phyloP scores from a whole-genome alignment of 305 asterid species.

The Fraxinus albicans region DNA sequence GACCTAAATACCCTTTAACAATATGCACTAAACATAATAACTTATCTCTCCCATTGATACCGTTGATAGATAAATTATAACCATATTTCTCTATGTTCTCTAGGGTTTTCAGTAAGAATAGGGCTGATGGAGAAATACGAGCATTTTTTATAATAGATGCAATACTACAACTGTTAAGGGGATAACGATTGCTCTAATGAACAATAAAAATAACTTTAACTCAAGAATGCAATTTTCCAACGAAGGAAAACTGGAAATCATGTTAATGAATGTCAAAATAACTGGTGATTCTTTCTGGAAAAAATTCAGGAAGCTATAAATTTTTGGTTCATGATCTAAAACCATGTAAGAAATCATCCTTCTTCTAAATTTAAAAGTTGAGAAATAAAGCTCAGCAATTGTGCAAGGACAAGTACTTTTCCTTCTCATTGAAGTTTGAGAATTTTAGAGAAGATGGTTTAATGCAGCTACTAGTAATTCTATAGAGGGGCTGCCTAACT shows the following conservation, averaged over 20 bases:
- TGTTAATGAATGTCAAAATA: not conserved
- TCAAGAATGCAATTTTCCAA: not conserved
- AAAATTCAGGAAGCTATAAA: not conserved
- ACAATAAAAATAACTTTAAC: not conserved
- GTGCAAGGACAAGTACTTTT: not conserved
- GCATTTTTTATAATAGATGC: too few relatives aligned
- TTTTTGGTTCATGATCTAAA: not conserved
- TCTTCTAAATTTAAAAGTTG: not conserved
- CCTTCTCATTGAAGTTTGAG: not conserved
- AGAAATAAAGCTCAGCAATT: not conserved
- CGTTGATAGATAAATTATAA: not conserved
- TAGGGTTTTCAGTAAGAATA: too few relatives aligned
- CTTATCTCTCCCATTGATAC: not conserved
- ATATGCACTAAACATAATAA: too few relatives aligned
- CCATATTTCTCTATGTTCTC: too few relatives aligned
- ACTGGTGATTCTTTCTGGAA: not conserved
- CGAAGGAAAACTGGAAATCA: not conserved
- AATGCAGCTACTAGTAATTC: too few relatives aligned
- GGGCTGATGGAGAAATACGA: too few relatives aligned
- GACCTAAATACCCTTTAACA: too few relatives aligned
- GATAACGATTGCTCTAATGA: too few relatives aligned
- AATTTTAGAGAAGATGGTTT: too few relatives aligned
- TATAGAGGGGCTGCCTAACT: too few relatives aligned
- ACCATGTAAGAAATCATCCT: not conserved
- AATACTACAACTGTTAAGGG: too few relatives aligned